A percentile compares a stretch with the other conserved stretches of the same genome.
Conservation (phyloP, 2,329 filamentous ascomycete species). For the Colletotrichum trifolii region DNA sequence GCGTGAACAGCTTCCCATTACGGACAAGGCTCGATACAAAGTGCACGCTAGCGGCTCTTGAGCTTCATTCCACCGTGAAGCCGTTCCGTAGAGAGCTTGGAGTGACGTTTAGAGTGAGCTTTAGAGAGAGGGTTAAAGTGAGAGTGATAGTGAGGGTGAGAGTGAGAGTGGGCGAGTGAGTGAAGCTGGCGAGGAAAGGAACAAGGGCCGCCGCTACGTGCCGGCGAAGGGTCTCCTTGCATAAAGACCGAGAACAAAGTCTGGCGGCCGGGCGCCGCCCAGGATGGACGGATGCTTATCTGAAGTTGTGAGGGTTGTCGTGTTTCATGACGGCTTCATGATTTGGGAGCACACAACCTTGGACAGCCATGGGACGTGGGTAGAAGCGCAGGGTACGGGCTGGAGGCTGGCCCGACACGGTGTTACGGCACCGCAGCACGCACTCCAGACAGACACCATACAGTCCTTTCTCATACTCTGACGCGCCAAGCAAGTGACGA, state of each 20-base stretch:
- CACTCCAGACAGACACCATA: background rate
- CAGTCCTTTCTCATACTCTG: background rate
- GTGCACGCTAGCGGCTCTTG: background rate
- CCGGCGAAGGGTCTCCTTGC: conserved; percentile 16
- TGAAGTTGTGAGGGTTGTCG: conserved; percentile 33
- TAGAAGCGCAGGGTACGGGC: background rate
- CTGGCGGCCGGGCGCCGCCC: conserved; percentile 20
- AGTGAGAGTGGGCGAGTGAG: no score
- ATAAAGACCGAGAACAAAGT: conserved; percentile 24
- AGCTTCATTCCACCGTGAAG: no score
- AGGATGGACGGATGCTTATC: conserved; percentile 33
- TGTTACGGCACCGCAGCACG: no score
- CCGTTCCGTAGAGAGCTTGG: no score
- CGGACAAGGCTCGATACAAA: background rate
- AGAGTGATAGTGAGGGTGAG: no score
- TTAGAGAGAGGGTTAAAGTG: no score
- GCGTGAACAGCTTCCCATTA: background rate
- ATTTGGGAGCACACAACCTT: conserved; percentile 26
- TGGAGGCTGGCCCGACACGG: background rate
- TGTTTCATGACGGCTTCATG: conserved; percentile 39
- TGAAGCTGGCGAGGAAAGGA: no score
- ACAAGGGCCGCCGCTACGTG: no score
- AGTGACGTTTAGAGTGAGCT: no score
- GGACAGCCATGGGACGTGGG: background rate
- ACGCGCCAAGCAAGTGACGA: no score